Conservation (phyloP, 2,329 filamentous ascomycete genomes). For the Pseudocercospora cruenta region DNA sequence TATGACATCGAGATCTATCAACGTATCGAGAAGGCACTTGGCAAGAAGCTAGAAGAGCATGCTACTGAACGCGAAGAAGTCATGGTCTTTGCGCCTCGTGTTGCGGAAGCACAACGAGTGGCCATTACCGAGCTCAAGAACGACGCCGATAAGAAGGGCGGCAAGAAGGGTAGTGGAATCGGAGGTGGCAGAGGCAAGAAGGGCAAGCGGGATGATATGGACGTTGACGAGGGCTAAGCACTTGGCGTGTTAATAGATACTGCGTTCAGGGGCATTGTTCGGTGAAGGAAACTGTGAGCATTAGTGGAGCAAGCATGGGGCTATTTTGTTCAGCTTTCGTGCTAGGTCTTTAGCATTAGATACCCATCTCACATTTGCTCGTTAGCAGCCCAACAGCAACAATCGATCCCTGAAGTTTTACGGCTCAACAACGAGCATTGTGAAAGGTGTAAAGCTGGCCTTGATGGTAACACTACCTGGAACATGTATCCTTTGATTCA, state of each 20-base stretch:
- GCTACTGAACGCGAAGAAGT: constrained; percentile 77
- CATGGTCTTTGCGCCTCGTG: constrained; percentile 75
- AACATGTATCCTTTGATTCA: too few species aligned
- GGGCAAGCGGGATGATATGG: constrained; percentile 68
- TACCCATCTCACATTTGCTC: not conserved
- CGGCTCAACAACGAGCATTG: too few species aligned
- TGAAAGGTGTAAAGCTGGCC: too few species aligned
- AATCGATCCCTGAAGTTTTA: not conserved
- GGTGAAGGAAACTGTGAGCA: not conserved
- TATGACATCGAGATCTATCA: constrained; percentile 82
- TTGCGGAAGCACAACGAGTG: constrained; percentile 81
- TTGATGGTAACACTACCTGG: too few species aligned
- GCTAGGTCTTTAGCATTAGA: not conserved
- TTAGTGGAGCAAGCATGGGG: not conserved
- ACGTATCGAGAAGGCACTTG: constrained; percentile 80
- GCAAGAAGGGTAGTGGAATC: constrained; percentile 54
- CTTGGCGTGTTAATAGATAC: not conserved
- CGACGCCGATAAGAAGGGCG: constrained; percentile 69
- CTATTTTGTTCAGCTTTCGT: not conserved
- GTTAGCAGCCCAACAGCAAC: not conserved
- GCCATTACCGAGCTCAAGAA: constrained; percentile 82
- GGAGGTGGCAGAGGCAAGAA: constrained; percentile 55
- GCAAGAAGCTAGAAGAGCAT: constrained; percentile 73
- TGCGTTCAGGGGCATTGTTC: not conserved
- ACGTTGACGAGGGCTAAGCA: constrained; percentile 66